Evolutionary conservation across 1,139 yeast species (phyloP), one percentile per base, ranked within the genome.

Genomic region (Diutina siamensis): DNA sequence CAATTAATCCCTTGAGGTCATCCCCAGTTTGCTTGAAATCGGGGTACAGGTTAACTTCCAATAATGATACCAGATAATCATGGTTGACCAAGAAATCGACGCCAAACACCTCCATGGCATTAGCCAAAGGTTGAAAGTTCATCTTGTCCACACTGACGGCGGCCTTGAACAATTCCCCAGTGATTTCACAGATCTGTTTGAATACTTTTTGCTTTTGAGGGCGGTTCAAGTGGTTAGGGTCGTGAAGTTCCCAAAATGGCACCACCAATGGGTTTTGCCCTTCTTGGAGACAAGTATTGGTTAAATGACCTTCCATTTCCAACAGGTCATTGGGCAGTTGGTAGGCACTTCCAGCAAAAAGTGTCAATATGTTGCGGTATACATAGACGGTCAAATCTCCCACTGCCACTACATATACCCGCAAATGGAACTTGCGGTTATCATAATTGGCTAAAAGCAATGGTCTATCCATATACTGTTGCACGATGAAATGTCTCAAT

Each of bases 11-110:
- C 57, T 83, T 83, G 55, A 92, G 68, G 5, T 74, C 81, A 18
- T 67, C 75, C 12, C 98, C 98, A 0, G 97, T 92, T 62, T 92
- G 98, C 58, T 88, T 88, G 64, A 92, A 92, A 59, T 92, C 98
- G 1, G 98, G 98, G 58, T 83, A 92, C 9, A 97, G 83, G 58
- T 92, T 92, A 44, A 88, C 86, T 60, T 92, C 98, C 35, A 92
- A 65, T 40, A 92, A 61, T 44, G 69, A 69, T 3, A 84, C 92
- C 9, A 67, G 57, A 28, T 62, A 59, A 40, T 78, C 67, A 1
- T 65, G 67, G 52, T 78, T 80, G 8, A 92, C 84, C 49, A 92
- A 62, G 61, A 86, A 88, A 60, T 92, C 98, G 13, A 92, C 67
- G 0, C 98, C 98, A 59, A 74, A 92, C 10, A 87, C 71, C 59